A percentile compares a stretch with the other conserved stretches of the same genome.
Evolutionary conservation across 2,329 filamentous ascomycete genomes (phyloP).

Genomic region (Ascochyta viciae-villosae): DNA sequence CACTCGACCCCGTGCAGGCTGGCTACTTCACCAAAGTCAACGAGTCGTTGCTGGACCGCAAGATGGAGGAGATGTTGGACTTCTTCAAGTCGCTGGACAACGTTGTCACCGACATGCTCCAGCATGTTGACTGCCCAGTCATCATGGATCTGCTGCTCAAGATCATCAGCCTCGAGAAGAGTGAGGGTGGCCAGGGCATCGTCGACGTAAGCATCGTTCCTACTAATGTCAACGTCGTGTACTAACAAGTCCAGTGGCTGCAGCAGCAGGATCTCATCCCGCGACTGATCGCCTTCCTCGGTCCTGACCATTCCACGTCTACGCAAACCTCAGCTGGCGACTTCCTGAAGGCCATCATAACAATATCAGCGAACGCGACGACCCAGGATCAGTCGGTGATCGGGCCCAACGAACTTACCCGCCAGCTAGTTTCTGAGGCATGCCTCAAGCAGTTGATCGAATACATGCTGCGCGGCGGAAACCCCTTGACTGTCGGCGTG

Average conservation of each 20-base stretch:
- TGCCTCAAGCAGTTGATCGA: conserved; percentile 86
- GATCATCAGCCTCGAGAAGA: conserved; percentile 94
- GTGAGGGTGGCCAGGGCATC: conserved; percentile 87
- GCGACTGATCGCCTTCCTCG: conserved; percentile 83
- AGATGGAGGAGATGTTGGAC: conserved; percentile 95
- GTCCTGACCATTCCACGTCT: conserved; percentile 82
- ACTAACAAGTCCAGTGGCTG: conserved; percentile 72
- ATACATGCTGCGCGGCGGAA: conserved; percentile 92
- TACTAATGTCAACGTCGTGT: neutral
- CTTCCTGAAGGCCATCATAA: conserved; percentile 98
- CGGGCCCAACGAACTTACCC: conserved; percentile 93
- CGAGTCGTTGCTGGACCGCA: conserved; percentile 95
- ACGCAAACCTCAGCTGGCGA: conserved; percentile 97
- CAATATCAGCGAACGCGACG: conserved; percentile 96
- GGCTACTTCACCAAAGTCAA: conserved; percentile 99
- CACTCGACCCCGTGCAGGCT: conserved; percentile 90
- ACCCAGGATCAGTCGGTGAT: conserved; percentile 99
- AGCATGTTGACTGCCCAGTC: conserved; percentile 96
- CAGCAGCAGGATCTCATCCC: conserved; percentile 89
- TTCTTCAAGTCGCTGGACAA: conserved; percentile 85
- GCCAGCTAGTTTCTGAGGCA: conserved; percentile 85
- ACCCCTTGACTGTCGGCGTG: conserved; percentile 92
- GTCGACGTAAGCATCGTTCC: conserved; percentile 74
- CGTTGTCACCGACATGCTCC: conserved; percentile 83
- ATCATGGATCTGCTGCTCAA: conserved; percentile 97